phyloP scores from a whole-genome alignment of 192 early-diverging fungal genomes.

The Dissophora ornata region DNA sequence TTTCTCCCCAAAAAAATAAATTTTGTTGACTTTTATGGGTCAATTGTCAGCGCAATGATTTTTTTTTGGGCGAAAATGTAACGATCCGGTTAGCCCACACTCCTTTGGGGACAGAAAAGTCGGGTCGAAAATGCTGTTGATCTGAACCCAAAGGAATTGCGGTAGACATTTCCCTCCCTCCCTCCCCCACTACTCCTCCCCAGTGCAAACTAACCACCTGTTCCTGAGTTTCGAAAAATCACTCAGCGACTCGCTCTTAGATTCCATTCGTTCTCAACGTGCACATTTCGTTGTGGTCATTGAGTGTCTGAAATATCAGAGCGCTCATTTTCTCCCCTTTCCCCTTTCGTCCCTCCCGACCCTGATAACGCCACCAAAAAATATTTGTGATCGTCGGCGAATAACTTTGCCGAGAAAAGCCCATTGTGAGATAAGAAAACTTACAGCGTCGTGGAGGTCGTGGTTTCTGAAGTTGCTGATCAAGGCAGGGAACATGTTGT shows the following conservation, averaged over 20 bases:
- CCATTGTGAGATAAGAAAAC: slow-evolving; percentile 10
- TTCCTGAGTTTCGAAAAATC: too few species aligned
- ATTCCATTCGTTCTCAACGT: slow-evolving; percentile 4
- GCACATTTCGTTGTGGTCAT: too few species aligned
- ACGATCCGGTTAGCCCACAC: too few species aligned
- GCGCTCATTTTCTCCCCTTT: neutral
- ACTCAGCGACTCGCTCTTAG: neutral
- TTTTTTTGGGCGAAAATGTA: too few species aligned
- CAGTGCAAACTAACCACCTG: neutral
- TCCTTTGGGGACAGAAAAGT: neutral
- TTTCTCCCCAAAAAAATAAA: slow-evolving; percentile 14
- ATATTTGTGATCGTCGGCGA: too few species aligned
- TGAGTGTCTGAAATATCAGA: too few species aligned
- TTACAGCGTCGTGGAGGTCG: slow-evolving; percentile 68
- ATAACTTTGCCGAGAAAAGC: too few species aligned
- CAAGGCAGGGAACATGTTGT: slow-evolving; percentile 68
- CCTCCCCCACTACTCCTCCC: too few species aligned
- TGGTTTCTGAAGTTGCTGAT: slow-evolving; percentile 61
- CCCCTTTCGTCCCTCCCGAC: neutral
- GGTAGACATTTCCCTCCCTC: neutral
- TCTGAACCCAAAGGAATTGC: too few species aligned
- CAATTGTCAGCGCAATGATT: slow-evolving; percentile 5
- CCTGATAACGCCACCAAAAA: neutral
- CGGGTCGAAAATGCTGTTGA: too few species aligned
- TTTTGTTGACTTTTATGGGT: slow-evolving; percentile 27